These are phyloP conservation scores for Leishmania braziliensis DNA, from an alignment of 208 protist genomes.

Conservation along the genomic window DNA sequence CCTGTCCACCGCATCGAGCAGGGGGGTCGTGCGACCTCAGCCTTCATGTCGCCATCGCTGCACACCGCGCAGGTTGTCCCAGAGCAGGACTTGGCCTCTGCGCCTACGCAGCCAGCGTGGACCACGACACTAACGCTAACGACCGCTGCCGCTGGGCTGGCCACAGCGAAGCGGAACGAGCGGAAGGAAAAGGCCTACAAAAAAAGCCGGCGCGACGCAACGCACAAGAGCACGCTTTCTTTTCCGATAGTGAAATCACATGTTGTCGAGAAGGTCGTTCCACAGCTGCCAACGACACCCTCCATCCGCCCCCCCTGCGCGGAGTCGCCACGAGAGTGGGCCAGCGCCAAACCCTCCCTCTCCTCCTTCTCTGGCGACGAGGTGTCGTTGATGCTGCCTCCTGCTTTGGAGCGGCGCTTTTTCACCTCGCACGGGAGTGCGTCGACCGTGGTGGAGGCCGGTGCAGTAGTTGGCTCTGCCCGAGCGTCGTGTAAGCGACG, in stretches of 20 bases:
- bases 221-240: neutral
- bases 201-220: neutral
- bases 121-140: no score
- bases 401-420: neutral
- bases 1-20: neutral
- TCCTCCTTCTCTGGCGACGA: neutral
- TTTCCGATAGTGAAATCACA: neutral
- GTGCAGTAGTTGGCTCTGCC: neutral
- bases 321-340: neutral
- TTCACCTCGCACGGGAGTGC: conserved; percentile 4
- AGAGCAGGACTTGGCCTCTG: neutral
- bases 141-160: neutral
- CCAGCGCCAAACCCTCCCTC: neutral
- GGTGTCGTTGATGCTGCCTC: conserved; percentile 11
- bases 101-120: neutral
- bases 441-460: neutral
- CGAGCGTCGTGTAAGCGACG: neutral
- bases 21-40: neutral
- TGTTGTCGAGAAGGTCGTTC: neutral
- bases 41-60: neutral
- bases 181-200: neutral
- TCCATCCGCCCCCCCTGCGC: neutral
- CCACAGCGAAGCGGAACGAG: neutral
- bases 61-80: conserved; percentile 3
- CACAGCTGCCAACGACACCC: neutral